Base-by-base conservation (phyloP, 2,329 filamentous ascomycete genomes). In the Cladophialophora immunda region DNA sequence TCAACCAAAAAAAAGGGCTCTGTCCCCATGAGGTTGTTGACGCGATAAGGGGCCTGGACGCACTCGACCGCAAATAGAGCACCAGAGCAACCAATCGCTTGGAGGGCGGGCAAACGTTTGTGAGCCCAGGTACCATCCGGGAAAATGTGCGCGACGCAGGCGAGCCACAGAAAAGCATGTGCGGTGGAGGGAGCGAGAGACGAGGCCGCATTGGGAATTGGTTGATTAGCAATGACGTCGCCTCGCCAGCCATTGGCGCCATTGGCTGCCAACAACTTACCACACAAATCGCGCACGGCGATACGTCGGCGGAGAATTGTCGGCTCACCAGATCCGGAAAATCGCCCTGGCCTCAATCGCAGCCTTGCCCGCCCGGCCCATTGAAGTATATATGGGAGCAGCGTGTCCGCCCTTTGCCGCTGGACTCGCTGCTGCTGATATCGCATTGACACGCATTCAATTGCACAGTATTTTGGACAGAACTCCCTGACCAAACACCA, bases 271-370 rank as follows among this genome's bases (percentile, higher is more conserved):
- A 41, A 34, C 32, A 7, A 34, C 7, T 5, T n/a, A 30, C 58
- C 29, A 38, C 22, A 61, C 58, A 61, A 61, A 52, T 61, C 58
- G 45, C 59, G 59, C 59, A 56, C 59, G 59, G 59, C 59, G 52
- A 55, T 62, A 36, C 27, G 59, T 62, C 59, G 59, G 59, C 59
- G 59, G 59, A 55, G 41, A 55, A 53, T 56, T 34, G 32, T 62
- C 59, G 59, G 59, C 47, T 30, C 7, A 38, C 27, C 45, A 50
- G 45, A 50, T 50, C 19, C 45, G 45, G 45, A 54, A 15, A 30
- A 30, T 32, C 8, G 30, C 45, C 45, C 30, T 41, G 45, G 27
- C 47, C 19, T 56, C 25, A 13, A n/a, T 27, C 25, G 22, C 29
- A 53, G 59, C 52, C 34, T 56, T 41, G 50, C 32, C 58, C 45